phyloP scores from a whole-genome alignment of 2,329 filamentous ascomycete species.

The Trichoderma sp. region DNA sequence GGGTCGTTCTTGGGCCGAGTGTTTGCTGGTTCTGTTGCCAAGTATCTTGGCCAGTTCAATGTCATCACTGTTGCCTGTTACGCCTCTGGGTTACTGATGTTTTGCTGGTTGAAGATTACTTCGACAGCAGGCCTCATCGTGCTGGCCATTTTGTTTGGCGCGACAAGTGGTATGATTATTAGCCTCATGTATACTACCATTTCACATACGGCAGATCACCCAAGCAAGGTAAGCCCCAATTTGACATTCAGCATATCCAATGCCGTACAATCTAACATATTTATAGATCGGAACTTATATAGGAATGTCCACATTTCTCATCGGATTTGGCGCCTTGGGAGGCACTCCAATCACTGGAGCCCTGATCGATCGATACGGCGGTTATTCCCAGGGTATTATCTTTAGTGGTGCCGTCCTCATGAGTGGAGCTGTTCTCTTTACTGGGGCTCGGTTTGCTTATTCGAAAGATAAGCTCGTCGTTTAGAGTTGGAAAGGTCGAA shows the following conservation, averaged over 20 bases:
- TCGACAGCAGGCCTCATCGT: neutral
- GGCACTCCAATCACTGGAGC: neutral
- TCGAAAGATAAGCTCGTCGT: neutral
- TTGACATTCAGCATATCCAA: neutral
- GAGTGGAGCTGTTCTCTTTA: neutral
- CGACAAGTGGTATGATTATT: neutral
- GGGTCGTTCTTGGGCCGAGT: neutral
- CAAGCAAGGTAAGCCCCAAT: neutral
- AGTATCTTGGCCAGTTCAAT: neutral
- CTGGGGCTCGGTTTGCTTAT: neutral
- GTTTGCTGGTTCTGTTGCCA: conserved; percentile 3
- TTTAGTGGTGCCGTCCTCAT: neutral
- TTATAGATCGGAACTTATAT: conserved; percentile 1
- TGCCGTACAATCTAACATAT: neutral
- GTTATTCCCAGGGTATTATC: neutral
- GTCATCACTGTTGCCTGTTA: neutral
- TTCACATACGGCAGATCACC: conserved; percentile 1
- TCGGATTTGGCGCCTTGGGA: neutral
- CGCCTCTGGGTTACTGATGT: neutral
- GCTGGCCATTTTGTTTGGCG: neutral
- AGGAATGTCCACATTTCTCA: conserved; percentile 1
- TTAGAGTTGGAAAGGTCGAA: neutral
- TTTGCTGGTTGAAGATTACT: neutral
- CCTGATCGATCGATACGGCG: neutral
- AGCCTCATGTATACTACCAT: neutral